Evolutionary conservation across 306 rosid genomes (phyloP), one percentile per base, ranked within the genome.

Genomic region (Quercus gilva): DNA sequence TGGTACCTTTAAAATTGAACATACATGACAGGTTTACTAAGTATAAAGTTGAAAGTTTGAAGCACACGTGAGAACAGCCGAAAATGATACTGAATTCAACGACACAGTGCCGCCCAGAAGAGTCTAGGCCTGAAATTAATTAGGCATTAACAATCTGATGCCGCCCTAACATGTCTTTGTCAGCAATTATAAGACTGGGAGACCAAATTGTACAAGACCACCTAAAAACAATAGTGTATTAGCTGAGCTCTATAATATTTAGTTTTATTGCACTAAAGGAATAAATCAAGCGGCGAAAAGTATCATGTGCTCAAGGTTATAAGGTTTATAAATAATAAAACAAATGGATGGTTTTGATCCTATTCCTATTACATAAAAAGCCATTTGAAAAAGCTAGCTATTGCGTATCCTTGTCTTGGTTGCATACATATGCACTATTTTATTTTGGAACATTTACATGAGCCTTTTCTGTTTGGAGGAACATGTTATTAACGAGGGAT

Each of bases 241-340:
- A 41, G 45, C 45, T 7, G 11, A 41, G 2, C 45, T 41, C 45
- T 41, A 8, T 41, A 41, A 41, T 41, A 41, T 7, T 41, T 41
- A 8, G 12, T 41, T 2, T 41, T 41, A 41, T 41, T 41, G 67
- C 55, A 69, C 65, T 75, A 23, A 21, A 68, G 76, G 76, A 19
- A 57, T 55, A 76, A 56, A 58, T 81, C n/a, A 49, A 80, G 73
- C 64, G 68, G 84, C 80, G 23, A 58, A 58, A 68, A 75, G 67
- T 2, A 21, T 58, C 19, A 29, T 68, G 61, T 57, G 58, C 70
- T 71, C 67, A 78, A 45, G 21, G 49, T 60, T 53, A 53, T 57
- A 21, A 43, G 57, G 71, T 41, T 41, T 41, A 41, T 70, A 79
- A 41, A 23, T 75, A 25, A 73, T 73, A 9, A 81, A 45, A 52